phyloP scores from a whole-genome alignment of 2,329 filamentous ascomycete species.

The Fusarium nurragi region DNA sequence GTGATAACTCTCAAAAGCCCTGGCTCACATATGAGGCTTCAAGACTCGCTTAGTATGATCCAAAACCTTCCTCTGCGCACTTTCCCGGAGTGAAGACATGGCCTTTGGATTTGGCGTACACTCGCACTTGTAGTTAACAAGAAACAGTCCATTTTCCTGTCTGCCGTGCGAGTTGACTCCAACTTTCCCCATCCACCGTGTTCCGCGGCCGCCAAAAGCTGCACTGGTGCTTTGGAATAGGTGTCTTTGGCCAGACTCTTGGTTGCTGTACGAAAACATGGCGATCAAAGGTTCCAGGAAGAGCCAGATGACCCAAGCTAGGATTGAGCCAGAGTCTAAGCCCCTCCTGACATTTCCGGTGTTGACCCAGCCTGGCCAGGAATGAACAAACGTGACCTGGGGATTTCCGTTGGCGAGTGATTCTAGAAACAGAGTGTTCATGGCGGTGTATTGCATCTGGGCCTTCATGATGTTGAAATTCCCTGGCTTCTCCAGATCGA shows the following conservation, averaged over 20 bases:
- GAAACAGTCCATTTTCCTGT: conserved; percentile 46
- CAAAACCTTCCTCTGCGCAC: conserved; percentile 46
- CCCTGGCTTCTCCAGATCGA: conserved; percentile 43
- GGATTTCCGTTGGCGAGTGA: conserved; percentile 36
- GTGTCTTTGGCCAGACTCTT: conserved; percentile 49
- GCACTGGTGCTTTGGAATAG: conserved; percentile 51
- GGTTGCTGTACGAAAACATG: conserved; percentile 43
- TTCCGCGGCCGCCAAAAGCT: conserved; percentile 49
- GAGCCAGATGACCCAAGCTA: conserved; percentile 47
- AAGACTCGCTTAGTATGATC: conserved; percentile 49
- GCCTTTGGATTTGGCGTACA: conserved; percentile 47
- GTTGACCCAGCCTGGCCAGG: conserved; percentile 44
- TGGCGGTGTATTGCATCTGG: conserved; percentile 44
- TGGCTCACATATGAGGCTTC: conserved; percentile 12
- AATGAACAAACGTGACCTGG: conserved; percentile 44
- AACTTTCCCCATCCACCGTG: conserved; percentile 45
- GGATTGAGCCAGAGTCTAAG: conserved; percentile 37
- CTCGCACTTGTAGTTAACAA: conserved; percentile 48
- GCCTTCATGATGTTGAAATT: conserved; percentile 37
- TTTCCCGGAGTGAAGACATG: conserved; percentile 44
- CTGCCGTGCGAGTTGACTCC: conserved; percentile 45
- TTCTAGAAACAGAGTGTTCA: conserved; percentile 43
- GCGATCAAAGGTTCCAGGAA: conserved; percentile 47
- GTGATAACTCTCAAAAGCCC: no score
- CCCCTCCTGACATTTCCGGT: conserved; percentile 45